Base-by-base conservation (phyloP, 192 early-diverging fungal genomes). In the Gonapodya prolifera region DNA sequence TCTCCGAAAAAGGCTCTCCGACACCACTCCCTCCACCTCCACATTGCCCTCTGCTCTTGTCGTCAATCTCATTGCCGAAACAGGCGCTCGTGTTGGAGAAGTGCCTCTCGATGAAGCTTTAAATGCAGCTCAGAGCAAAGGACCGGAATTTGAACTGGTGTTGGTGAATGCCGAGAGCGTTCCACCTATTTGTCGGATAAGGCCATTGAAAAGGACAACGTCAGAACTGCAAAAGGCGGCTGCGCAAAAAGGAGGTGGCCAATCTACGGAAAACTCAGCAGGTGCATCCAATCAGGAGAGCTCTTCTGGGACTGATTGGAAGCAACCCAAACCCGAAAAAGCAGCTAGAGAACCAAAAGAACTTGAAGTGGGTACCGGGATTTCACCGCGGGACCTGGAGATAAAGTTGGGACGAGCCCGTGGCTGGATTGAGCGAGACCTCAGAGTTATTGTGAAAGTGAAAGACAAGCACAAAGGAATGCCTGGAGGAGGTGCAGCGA, bases 401-500 rank as follows among this genome's bases (percentile, higher is more conserved):
- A 18, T 8, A 18, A 32, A 18, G 8, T 2, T 73, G 8, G 71
- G 8, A 18, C 28, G 16, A 2, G 71, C 32, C 16, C 71, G 71
- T 29, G 71, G 28, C 28, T 73, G 71, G 71, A 2, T 73, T 2
- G 71, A 18, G 29, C 2, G 32, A 13, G 31, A 32, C 8, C 2
- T 2, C 18, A 16, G 28, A 32, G 28, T 73, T 8, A 2, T 18
- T 8, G 31, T 73, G 8, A 73, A 73, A 29, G 71, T 73, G 16
- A 13, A 16, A 8, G 71, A 73, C 71, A 73, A 73, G 71, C 71
- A 73, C 71, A 32, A 18, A 32, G 71, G 71, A 29, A 73, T 73
- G 71, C 71, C 71, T 13, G 71, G 71, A 13, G 71, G 71, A 2
- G 71, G 71, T 2, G 32, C 28, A 32, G 32, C 8, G 71, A 73